Conservation (phyloP, 805 yeast species). For the Hemisphaericaspora nanyangensis region DNA sequence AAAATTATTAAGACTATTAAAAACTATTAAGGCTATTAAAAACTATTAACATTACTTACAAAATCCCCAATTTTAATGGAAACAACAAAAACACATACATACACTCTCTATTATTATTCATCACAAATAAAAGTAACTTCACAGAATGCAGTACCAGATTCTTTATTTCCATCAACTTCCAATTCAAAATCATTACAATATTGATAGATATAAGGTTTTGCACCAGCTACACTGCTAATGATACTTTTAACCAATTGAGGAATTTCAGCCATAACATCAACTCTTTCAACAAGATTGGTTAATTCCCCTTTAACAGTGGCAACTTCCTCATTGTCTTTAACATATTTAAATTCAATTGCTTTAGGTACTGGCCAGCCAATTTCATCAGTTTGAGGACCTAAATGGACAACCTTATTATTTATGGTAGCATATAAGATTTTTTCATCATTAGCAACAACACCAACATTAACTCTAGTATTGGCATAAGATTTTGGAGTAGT, state of each 20-base stretch:
- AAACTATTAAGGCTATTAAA: neutral
- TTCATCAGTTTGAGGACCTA: slow-evolving; percentile 53
- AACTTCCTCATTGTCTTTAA: slow-evolving; percentile 40
- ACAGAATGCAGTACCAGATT: slow-evolving; percentile 64
- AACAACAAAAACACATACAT: neutral
- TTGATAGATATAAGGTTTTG: slow-evolving; percentile 96
- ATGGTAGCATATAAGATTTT: slow-evolving; percentile 62
- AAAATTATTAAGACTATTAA: neutral
- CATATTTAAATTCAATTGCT: slow-evolving; percentile 52
- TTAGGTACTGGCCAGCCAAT: slow-evolving; percentile 92
- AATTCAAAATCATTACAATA: slow-evolving; percentile 64
- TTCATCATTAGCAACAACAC: slow-evolving; percentile 63
- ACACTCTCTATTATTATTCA: slow-evolving; percentile 11
- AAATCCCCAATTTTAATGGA: too few species aligned
- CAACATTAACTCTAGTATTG: slow-evolving; percentile 73
- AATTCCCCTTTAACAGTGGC: slow-evolving; percentile 61
- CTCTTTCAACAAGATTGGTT: slow-evolving; percentile 69
- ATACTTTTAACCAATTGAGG: slow-evolving; percentile 92
- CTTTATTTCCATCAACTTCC: slow-evolving; percentile 39
- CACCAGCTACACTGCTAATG: slow-evolving; percentile 91
- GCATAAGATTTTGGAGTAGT: slow-evolving; percentile 92
- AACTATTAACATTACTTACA: too few species aligned
- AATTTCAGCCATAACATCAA: slow-evolving; percentile 96
- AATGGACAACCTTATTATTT: slow-evolving; percentile 61
- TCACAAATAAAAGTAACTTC: slow-evolving; percentile 78